Evolutionary conservation across 164 flowering plant genomes (phyloP), one percentile per base, ranked within the genome.

Genomic region (Kingdonia uniflora): DNA sequence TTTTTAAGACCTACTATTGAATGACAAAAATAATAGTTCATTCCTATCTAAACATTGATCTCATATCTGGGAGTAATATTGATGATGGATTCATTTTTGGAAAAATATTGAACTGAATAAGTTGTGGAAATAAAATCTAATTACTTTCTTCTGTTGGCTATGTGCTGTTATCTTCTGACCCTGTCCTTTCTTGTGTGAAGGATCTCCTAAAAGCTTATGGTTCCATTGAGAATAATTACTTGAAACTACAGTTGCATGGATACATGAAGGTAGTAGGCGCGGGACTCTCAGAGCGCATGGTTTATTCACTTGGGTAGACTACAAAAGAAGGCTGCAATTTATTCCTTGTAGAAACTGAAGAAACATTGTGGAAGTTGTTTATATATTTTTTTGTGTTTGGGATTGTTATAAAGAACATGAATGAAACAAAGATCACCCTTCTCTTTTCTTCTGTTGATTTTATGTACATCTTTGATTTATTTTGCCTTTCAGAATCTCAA

Each of bases 211-310:
- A 25, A 50, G 70, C 62, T 13, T 49, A 79, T 42, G 64, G 51
- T 38, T 56, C 77, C 19, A 14, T 17, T 19, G 62, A 69, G n/a
- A 60, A 66, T 57, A 54, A 49, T 20, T 62, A 41, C 55, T 35
- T 85, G 65, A 86, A 84, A 56, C 15, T 53, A 39, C 81, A 63
- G 72, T 48, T 89, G 75, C 74, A 40, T 1, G 71, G 74, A 55
- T 89, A 81, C 68, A 43, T 35, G 66, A 76, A 59, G 55, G 84
- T 62, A 11, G 97, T 85, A 40, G 97, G 97, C 11, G 29, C 53
- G 15, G 77, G 71, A 65, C 73, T 84, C 12, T 74, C 84, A 0
- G 67, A 76, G 52, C 74, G 74, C 44, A 79, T 89, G 81, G 75
- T 80, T 23, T 85, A 77, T 68, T 71, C 68, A 19, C 71, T 81